These are phyloP conservation scores for Cyclocybe cylindracea DNA, from an alignment of 768 basidiomycete genomes.

Conservation along the genomic window DNA sequence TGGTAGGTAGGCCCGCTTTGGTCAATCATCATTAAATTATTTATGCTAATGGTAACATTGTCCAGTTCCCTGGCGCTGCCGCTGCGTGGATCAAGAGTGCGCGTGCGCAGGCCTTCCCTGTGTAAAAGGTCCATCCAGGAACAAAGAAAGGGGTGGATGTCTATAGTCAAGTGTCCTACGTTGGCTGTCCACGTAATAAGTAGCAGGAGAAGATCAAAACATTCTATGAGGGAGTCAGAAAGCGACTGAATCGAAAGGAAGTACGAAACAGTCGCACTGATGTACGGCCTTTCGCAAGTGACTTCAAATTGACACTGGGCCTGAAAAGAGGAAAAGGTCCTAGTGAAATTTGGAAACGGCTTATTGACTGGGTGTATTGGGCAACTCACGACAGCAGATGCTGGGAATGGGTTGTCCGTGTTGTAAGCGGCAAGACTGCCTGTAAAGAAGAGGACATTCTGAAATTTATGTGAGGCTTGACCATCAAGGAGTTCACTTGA, in stretches of 20 bases:
- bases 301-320: not conserved
- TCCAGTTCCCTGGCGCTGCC: slow-evolving; percentile 40
- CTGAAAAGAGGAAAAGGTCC: slow-evolving; percentile 22
- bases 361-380: not conserved
- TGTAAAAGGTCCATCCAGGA: slow-evolving; percentile 15
- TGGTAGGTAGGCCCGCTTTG: slow-evolving; percentile 32
- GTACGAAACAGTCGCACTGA: not conserved
- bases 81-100: slow-evolving; percentile 41
- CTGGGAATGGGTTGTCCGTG: slow-evolving; percentile 25
- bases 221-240: too few relatives aligned
- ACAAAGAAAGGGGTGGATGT: not conserved
- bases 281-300: not conserved
- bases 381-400: slow-evolving; percentile 35
- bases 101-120: slow-evolving; percentile 35
- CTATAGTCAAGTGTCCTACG: not conserved
- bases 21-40: not conserved
- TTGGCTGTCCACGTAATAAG: too few relatives aligned
- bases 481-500: not conserved
- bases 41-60: slow-evolving; percentile 7
- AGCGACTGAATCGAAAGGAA: not conserved
- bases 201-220: too few relatives aligned
- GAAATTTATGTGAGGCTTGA: not conserved
- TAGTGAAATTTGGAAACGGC: not conserved
- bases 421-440: slow-evolving; percentile 45
- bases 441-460: slow-evolving; percentile 44